Evolutionary conservation across 352 stramenopile genomes (phyloP).

Genomic region (Blastocystis hominis): DNA sequence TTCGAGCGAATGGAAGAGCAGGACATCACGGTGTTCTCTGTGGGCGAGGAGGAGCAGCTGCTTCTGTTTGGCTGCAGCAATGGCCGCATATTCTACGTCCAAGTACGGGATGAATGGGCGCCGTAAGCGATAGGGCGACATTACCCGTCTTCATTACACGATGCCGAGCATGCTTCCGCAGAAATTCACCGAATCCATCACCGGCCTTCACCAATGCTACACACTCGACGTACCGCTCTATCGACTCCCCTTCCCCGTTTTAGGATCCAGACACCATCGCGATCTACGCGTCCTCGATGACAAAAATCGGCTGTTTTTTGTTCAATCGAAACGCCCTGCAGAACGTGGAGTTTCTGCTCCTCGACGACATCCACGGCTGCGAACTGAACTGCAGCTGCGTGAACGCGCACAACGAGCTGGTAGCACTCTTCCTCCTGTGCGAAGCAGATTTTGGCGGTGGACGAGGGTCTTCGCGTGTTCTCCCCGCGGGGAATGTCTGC

Average conservation of each 20-base stretch:
- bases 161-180: constrained; percentile 32
- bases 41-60: constrained; percentile 21
- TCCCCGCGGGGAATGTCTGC: background rate
- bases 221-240: background rate
- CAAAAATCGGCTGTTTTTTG: background rate
- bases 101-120: background rate
- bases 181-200: background rate
- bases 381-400: constrained; percentile 2
- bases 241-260: background rate
- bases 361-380: background rate
- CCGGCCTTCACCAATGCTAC: background rate
- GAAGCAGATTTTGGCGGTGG: background rate
- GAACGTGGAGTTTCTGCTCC: background rate
- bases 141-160: background rate
- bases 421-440: background rate
- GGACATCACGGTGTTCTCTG: background rate
- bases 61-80: constrained; percentile 7
- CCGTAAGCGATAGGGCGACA: background rate
- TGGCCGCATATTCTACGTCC: constrained; percentile 26
- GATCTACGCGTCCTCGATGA: background rate
- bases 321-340: background rate
- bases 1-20: constrained; percentile 42
- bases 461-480: background rate
- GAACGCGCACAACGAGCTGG: background rate
- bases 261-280: background rate